Evolutionary conservation across 2,329 filamentous ascomycete genomes (phyloP), one percentile per base, ranked within the genome.

Genomic region (Celoporthe dispersa): DNA sequence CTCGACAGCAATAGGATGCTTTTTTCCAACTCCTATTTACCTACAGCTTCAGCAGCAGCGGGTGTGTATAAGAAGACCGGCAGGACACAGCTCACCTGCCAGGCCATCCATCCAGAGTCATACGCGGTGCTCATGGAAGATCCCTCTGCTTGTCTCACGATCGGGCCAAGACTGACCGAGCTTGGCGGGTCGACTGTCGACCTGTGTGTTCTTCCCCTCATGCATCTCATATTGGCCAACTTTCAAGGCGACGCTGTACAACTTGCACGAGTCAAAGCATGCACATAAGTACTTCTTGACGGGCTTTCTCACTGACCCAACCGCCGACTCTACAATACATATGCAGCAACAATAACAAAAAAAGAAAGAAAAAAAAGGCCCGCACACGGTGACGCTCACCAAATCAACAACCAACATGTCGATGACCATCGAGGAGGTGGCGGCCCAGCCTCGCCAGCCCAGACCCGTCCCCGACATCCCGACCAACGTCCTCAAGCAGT

Each of bases 401-500:
- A 35, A 11, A 33, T 22, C 35, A 14, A 22, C 33, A 8, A 16
- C 37, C 53, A 60, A 35, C 4, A 82, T 82, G 81, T 82, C 81
- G 53, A 81, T 82, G 80, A 77, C 70, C 25, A 69, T 76, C 31
- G 71, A 76, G 31, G 79, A 82, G 57, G 77, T 76, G 69, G 73
- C 71, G 16, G 71, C 70, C 9, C 66, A 44, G 63, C 76, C 80
- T 1, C 80, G 80, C 28, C 81, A 80, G 70, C 79, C 80, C 5
- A 77, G 78, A 9, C 80, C 80, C 0, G 79, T 80, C 66, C 81
- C 81, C 4, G 73, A 79, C 68, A 82, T 78, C 0, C 79, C 81
- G 1, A 67, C 74, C 48, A 84, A 84, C 68, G 84, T 84, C 1
- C 64, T 84, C 1, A 79, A 84, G 59, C 84, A 85, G 64, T 78